Conservation (phyloP, 2,329 filamentous ascomycete genomes). For the Neopestalotiopsis clavispora region DNA sequence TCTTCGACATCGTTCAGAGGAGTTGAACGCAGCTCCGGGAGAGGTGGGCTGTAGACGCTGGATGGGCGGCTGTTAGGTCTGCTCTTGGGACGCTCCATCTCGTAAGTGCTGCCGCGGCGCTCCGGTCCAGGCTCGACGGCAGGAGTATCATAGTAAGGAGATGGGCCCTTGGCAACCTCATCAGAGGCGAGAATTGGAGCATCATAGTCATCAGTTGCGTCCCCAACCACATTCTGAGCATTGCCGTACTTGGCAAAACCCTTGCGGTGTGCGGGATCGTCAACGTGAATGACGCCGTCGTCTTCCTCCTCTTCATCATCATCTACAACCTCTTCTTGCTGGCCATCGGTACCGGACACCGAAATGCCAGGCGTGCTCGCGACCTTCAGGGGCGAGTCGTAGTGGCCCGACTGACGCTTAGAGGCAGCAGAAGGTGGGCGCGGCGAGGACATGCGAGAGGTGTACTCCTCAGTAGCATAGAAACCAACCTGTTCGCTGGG, state of each 20-base stretch:
- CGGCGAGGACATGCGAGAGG: slow-evolving; percentile 76
- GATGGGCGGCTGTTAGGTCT: slow-evolving; percentile 68
- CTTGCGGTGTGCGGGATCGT: slow-evolving; percentile 61
- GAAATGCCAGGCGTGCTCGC: slow-evolving; percentile 32
- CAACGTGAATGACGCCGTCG: slow-evolving; percentile 76
- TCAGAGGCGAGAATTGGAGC: slow-evolving; percentile 89
- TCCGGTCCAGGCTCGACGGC: slow-evolving; percentile 79
- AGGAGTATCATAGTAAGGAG: slow-evolving; percentile 69
- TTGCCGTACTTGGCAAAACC: slow-evolving; percentile 50
- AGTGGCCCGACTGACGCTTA: slow-evolving; percentile 36
- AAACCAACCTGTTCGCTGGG: slow-evolving; percentile 92
- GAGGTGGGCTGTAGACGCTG: slow-evolving; percentile 63
- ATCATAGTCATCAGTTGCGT: slow-evolving; percentile 64
- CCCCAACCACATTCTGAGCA: slow-evolving; percentile 54
- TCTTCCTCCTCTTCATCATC: slow-evolving; percentile 48
- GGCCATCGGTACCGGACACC: slow-evolving; percentile 28
- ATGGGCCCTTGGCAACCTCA: slow-evolving; percentile 77
- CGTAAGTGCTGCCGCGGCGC: slow-evolving; percentile 63
- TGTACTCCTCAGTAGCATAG: slow-evolving; percentile 83
- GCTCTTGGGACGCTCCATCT: slow-evolving; percentile 62
- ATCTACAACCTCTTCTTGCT: slow-evolving; percentile 18
- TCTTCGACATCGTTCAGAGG: slow-evolving; percentile 88
- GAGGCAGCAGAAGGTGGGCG: slow-evolving; percentile 53
- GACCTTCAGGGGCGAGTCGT: slow-evolving; percentile 38
- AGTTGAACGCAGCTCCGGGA: slow-evolving; percentile 63